Percentiles rank a stretch among this genome's conserved stretches.
Evolutionary conservation across 169 alveolate genomes (phyloP).

Genomic region (Plasmodium gallinaceum): DNA sequence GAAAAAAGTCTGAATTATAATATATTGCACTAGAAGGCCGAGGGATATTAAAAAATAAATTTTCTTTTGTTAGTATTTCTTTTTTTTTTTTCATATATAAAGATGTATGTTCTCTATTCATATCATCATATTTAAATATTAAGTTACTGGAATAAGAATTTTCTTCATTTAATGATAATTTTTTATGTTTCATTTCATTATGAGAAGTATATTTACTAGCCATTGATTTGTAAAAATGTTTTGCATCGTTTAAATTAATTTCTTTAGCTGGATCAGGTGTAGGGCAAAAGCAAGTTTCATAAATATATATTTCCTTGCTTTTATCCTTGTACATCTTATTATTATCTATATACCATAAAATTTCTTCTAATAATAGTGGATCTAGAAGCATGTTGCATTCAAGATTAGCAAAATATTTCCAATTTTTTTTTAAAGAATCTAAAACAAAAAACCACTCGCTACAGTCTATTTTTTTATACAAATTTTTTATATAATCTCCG

Average conservation of each 20-base stretch:
- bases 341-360: constrained; percentile 69
- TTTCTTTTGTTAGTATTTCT: constrained; percentile 28
- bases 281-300: constrained; percentile 73
- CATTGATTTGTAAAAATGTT: constrained; percentile 65
- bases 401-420: constrained; percentile 58
- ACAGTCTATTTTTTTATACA: constrained; percentile 28
- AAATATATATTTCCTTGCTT: constrained; percentile 41
- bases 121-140: constrained; percentile 58
- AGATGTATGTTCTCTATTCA: neutral
- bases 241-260: constrained; percentile 38
- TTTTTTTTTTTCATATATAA: neutral
- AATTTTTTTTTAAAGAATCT: constrained; percentile 50
- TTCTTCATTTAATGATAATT: constrained; percentile 43
- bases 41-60: constrained; percentile 42
- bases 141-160: neutral
- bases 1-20: constrained; percentile 49
- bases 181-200: constrained; percentile 29
- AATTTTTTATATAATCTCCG: constrained; percentile 56
- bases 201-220: constrained; percentile 49
- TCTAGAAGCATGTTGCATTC: constrained; percentile 72
- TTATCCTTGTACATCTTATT: constrained; percentile 74
- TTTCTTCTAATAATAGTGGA: constrained; percentile 68
- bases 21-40: constrained; percentile 68
- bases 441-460: constrained; percentile 36
- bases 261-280: constrained; percentile 70